These are phyloP conservation scores for Rhytidhysteron rufulum DNA, from an alignment of 2,329 filamentous ascomycete species.

Conservation along the genomic window DNA sequence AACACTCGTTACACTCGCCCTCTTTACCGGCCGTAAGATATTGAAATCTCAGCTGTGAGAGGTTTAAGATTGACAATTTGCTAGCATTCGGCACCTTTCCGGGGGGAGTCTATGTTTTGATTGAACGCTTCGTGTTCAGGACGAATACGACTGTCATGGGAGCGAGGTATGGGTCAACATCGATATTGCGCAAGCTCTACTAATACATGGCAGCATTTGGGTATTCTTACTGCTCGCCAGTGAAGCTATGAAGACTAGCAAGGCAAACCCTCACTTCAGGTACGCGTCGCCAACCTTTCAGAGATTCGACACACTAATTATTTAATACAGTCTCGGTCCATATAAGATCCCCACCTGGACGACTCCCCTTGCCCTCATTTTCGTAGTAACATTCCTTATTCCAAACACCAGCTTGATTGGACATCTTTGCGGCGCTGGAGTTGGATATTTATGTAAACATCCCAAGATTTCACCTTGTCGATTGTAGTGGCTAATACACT, in stretches of 20 bases:
- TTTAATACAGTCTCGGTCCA: constrained; percentile 46
- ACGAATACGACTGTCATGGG: constrained; percentile 74
- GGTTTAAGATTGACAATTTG: constrained; percentile 38
- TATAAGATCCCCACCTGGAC: constrained; percentile 87
- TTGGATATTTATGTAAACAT: constrained; percentile 78
- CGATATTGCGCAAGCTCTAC: not conserved
- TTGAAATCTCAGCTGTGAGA: constrained; percentile 30
- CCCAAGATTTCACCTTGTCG: not conserved
- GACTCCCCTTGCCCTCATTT: constrained; percentile 71
- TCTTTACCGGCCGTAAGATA: constrained; percentile 84
- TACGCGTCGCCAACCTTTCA: constrained; percentile 43
- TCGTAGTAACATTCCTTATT: constrained; percentile 72
- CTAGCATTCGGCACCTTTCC: constrained; percentile 58
- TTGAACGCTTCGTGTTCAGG: constrained; percentile 70
- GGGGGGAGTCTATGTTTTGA: constrained; percentile 71
- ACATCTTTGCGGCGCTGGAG: constrained; percentile 75
- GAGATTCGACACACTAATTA: constrained; percentile 21
- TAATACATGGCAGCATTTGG: constrained; percentile 64
- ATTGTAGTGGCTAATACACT: constrained; percentile 13
- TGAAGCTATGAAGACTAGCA: constrained; percentile 83
- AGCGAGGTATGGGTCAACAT: constrained; percentile 60
- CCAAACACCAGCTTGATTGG: constrained; percentile 81
- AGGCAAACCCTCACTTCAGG: constrained; percentile 73
- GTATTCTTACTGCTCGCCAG: constrained; percentile 82
- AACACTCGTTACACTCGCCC: constrained; percentile 77